phyloP scores from a whole-genome alignment of 805 yeast species.

The Ogataea wickerhamii region DNA sequence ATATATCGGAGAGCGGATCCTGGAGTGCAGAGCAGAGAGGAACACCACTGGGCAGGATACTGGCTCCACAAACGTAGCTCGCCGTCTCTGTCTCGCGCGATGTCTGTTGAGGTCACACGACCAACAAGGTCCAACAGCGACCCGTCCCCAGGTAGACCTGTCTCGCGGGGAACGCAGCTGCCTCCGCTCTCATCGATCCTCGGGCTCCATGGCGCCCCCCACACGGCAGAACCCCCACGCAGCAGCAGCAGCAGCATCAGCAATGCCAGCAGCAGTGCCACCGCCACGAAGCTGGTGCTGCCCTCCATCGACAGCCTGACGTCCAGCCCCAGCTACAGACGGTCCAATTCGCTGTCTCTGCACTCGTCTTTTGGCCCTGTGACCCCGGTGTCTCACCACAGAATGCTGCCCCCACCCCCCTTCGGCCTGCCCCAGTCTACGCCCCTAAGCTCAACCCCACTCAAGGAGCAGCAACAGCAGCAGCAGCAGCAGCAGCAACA shows the following conservation, averaged over 20 bases:
- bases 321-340: conserved; percentile 23
- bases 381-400: conserved; percentile 20
- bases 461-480: not conserved
- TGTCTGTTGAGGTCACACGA: conserved; percentile 24
- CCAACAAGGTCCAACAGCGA: conserved; percentile 23
- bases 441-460: not conserved
- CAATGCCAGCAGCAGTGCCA: conserved; percentile 1
- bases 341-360: conserved; percentile 22
- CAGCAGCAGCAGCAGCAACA: conserved; percentile 1
- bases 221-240: not conserved
- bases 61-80: not conserved
- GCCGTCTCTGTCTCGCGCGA: conserved; percentile 1
- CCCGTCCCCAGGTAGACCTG: conserved; percentile 19
- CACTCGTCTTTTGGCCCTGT: conserved; percentile 13
- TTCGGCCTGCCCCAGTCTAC: conserved; percentile 2
- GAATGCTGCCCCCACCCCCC: conserved; percentile 23
- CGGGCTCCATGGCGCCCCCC: too few species aligned
- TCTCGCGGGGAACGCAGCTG: conserved; percentile 15
- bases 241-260: not conserved
- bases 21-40: too few species aligned
- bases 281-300: conserved; percentile 19
- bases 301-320: conserved; percentile 27
- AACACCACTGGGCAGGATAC: not conserved
- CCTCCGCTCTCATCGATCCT: conserved; percentile 27
- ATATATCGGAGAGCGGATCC: not conserved